Percentiles rank a stretch among this genome's conserved stretches.
phyloP scores from a whole-genome alignment of 345 rosid species.

The Eucalyptus regnans region DNA sequence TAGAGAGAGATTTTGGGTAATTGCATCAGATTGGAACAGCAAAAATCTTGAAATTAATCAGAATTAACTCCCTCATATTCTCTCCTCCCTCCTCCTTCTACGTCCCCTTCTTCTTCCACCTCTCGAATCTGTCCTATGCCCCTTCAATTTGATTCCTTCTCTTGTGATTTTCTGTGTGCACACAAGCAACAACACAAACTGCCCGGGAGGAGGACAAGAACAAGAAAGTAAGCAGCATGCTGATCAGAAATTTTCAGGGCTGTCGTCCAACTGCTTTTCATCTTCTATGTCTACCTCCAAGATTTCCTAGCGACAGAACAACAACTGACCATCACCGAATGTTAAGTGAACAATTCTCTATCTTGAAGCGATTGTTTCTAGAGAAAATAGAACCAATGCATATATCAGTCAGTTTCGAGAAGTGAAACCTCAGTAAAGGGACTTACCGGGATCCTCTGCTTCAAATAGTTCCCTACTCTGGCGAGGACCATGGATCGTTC shows the following conservation, averaged over 20 bases:
- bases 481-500: constrained; percentile 67
- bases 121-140: neutral
- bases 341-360: neutral
- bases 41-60: neutral
- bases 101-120: neutral
- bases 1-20: neutral
- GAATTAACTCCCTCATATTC: neutral
- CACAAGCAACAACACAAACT: neutral
- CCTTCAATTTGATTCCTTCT: neutral
- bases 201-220: neutral
- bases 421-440: neutral
- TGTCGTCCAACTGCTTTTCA: constrained; percentile 82
- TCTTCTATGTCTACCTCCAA: constrained; percentile 85
- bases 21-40: neutral
- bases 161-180: neutral
- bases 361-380: neutral
- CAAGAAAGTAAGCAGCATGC: neutral
- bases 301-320: constrained; percentile 35
- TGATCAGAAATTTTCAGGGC: constrained; percentile 73
- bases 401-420: neutral
- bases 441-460: constrained; percentile 85
- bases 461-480: constrained; percentile 76
- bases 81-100: neutral
- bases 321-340: neutral
- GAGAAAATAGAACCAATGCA: neutral